Base-by-base conservation (phyloP, 176 grass and related monocot genomes). In the Musa beccarii region DNA sequence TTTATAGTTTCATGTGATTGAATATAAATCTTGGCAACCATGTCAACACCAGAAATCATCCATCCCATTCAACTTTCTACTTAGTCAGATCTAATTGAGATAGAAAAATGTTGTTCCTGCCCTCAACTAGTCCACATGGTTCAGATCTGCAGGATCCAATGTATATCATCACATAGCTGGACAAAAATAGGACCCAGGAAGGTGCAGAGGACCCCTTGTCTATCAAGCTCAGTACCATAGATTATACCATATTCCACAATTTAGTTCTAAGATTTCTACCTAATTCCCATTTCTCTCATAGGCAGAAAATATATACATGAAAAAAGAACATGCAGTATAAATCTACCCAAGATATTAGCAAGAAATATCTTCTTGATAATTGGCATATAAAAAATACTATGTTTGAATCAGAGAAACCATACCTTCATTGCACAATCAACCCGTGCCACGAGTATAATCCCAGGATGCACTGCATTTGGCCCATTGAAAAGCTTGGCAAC, bases 351-450 rank as follows among this genome's bases (percentile, higher is more conserved):
- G 9, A 75, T 59, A 75, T 29, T 50, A 14, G 57, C 6, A 10
- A 76, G 13, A 10, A 62, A 62, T 11, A 49, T 49, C 24, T 56
- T 19, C 8, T 50, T 14, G 9, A 10, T 21, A 5, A 21, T 62
- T 49, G 10, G 12, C 53, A n/a, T 75, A 75, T 59, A 4, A 43
- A 29, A 49, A 3, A 51, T 34, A 22, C 16, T 53, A 20, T 54
- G 6, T 54, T 54, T 15, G 4, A 22, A 53, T 49, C 59, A 17
- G 28, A 81, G 73, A 16, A 61, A 86, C 78, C 77, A 52, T 94
- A 99, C 95, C 95, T 99, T 94, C 84, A 79, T 82, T 69, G 95
- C 95, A 64, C 95, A 99, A 83, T 99, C 95, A 63, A 99, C 90
- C 34, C 95, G 83, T 73, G 95, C 71, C 95, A 99, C 87, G 50